These are phyloP conservation scores for Gossypium bickii DNA, from an alignment of 345 rosid species.

Conservation along the genomic window DNA sequence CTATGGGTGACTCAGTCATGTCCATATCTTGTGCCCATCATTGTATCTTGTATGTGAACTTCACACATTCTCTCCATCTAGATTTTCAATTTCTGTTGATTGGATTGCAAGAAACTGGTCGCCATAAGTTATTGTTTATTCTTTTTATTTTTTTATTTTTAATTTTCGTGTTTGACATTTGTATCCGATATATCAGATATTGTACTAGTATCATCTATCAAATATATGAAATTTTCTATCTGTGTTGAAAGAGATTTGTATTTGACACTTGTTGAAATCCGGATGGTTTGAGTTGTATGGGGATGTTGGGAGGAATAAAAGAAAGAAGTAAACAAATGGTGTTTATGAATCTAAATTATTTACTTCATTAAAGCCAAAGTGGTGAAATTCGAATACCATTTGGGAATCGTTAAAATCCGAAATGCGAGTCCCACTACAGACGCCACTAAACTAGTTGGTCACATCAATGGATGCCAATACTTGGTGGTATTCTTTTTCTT, in stretches of 20 bases:
- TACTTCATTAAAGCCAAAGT: neutral
- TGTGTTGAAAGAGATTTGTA: too few relatives aligned
- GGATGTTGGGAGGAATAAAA: neutral
- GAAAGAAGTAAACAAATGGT: neutral
- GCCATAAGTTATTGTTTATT: too few relatives aligned
- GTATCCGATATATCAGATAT: too few relatives aligned
- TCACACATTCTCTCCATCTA: neutral
- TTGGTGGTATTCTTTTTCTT: neutral
- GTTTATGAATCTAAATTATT: neutral
- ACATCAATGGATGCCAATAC: neutral
- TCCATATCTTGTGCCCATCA: conserved; percentile 1
- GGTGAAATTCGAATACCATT: neutral
- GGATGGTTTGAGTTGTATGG: neutral
- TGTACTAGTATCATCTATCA: too few relatives aligned
- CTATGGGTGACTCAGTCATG: neutral
- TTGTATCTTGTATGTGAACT: neutral
- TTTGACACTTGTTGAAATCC: neutral
- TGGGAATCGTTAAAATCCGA: neutral
- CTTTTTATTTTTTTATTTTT: too few relatives aligned
- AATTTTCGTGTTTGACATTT: too few relatives aligned
- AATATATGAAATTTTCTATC: too few relatives aligned
- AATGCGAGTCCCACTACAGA: neutral
- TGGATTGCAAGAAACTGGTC: neutral
- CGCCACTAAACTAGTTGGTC: neutral
- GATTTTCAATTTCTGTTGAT: neutral